phyloP scores from a whole-genome alignment of 2,329 filamentous ascomycete genomes.

The Arthrocladium fulminans region DNA sequence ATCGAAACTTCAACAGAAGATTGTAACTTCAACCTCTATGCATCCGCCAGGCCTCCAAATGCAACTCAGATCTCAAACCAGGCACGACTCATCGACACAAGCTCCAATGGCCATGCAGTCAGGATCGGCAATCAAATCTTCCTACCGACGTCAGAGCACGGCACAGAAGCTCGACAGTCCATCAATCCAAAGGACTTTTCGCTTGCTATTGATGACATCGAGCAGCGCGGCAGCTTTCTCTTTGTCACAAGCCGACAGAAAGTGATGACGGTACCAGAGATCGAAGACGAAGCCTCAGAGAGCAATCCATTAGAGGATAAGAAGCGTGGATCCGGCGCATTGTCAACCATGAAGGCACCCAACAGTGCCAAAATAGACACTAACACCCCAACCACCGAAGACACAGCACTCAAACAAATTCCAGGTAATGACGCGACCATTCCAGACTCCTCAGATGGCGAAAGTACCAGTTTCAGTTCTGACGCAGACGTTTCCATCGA shows the following conservation, averaged over 20 bases:
- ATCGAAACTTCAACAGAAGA: too few relatives aligned
- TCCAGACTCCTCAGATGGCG: too few relatives aligned
- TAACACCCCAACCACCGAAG: too few relatives aligned
- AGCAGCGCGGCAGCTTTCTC: neutral
- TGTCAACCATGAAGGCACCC: too few relatives aligned
- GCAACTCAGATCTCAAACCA: neutral
- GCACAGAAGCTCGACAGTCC: neutral
- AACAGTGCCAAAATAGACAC: too few relatives aligned
- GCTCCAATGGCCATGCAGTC: neutral
- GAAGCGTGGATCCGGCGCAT: too few relatives aligned
- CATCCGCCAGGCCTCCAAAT: neutral
- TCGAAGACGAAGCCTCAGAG: too few relatives aligned
- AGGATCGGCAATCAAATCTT: conserved; percentile 2
- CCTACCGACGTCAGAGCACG: neutral
- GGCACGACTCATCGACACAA: neutral
- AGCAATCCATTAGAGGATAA: too few relatives aligned
- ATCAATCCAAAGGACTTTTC: neutral
- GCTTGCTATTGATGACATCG: neutral
- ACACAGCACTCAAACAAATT: too few relatives aligned
- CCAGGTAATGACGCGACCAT: too few relatives aligned
- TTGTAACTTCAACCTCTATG: neutral
- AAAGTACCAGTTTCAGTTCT: too few relatives aligned
- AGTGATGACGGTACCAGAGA: neutral
- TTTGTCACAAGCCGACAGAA: neutral
- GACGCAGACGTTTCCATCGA: too few relatives aligned